Evolutionary conservation across 495 filamentous ascomycete species (phyloP), one percentile per base, ranked within the genome.

Genomic region (Neurospora sp.): DNA sequence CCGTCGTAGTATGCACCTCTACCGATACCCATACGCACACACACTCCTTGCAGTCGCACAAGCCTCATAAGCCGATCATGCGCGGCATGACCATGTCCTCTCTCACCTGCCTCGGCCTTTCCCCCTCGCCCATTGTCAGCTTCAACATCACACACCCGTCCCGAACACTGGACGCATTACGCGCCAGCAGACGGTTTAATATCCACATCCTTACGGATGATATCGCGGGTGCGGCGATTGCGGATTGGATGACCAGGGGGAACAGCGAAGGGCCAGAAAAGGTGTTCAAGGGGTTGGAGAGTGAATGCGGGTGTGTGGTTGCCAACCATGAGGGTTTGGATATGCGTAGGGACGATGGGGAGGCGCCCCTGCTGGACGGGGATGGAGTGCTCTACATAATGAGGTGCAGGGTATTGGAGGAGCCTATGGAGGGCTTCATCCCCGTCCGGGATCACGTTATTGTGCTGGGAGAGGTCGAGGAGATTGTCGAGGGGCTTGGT

Each of bases 81-180:
- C 80, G 84, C 42, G 93, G 89, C 71, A 91, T 96, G 85, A 94
- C 93, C 35, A 90, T 95, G 76, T 96, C 93, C 23, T 94, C 92
- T 14, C 92, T 97, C 84, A 94, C 88, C 23, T 93, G 92, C 0
- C 87, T 97, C 35, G 87, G 90, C 0, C 84, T 96, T 1, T 73
- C 78, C 14, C 93, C 93, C 0, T 76, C 83, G 5, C 93, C 93
- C 0, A 85, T 91, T 37, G 86, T 96, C 42, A 90, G 90, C 41
- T 95, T 97, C 87, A 97, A 97, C 77, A 86, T 97, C 73, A 87
- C 86, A 31, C 83, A 86, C 7, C 93, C 93, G 11, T 93, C 91
- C 39, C 87, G 87, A n/a, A 97, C 92, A 4, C 82, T 90, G 42
- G 83, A 85, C 73, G 91, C 92, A 0, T 85, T 97, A 5, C 74